These are phyloP conservation scores for Lentinula boryana DNA, from an alignment of 768 basidiomycete genomes.

Conservation along the genomic window DNA sequence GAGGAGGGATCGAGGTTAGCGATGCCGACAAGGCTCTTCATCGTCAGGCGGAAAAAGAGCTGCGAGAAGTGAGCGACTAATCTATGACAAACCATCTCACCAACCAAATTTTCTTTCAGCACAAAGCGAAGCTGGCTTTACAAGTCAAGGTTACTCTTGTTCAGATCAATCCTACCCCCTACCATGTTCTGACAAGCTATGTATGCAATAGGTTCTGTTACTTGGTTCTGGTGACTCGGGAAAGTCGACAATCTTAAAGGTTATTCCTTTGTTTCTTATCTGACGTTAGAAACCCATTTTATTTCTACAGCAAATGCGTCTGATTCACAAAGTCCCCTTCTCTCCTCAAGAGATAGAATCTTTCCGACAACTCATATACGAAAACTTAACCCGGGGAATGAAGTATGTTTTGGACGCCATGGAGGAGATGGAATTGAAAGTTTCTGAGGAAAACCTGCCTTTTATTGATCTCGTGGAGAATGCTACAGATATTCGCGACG, in stretches of 20 bases:
- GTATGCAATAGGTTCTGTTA: constrained; percentile 58
- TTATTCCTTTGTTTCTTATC: constrained; percentile 3
- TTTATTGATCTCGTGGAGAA: constrained; percentile 61
- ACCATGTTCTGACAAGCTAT: background rate
- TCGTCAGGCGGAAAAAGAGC: constrained; percentile 67
- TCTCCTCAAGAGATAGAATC: constrained; percentile 76
- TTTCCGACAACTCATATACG: constrained; percentile 89
- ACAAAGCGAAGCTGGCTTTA: constrained; percentile 60
- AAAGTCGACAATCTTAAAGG: constrained; percentile 92
- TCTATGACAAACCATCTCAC: background rate
- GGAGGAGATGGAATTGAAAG: constrained; percentile 80
- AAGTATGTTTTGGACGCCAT: constrained; percentile 79
- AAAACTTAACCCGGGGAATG: constrained; percentile 86
- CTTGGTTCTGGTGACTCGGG: constrained; percentile 93
- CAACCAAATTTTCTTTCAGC: constrained; percentile 35
- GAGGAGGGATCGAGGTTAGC: constrained; percentile 46
- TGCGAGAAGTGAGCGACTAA: constrained; percentile 56
- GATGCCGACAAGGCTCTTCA: constrained; percentile 67
- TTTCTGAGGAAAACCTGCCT: constrained; percentile 53
- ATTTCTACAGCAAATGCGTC: constrained; percentile 79
- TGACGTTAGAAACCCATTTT: background rate
- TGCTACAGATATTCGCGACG: constrained; percentile 68
- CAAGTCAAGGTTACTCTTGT: constrained; percentile 63
- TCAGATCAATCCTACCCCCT: constrained; percentile 1
- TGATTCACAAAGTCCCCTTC: constrained; percentile 89